Evolutionary conservation across 345 rosid genomes (phyloP).

Genomic region (Citrus reticulata): DNA sequence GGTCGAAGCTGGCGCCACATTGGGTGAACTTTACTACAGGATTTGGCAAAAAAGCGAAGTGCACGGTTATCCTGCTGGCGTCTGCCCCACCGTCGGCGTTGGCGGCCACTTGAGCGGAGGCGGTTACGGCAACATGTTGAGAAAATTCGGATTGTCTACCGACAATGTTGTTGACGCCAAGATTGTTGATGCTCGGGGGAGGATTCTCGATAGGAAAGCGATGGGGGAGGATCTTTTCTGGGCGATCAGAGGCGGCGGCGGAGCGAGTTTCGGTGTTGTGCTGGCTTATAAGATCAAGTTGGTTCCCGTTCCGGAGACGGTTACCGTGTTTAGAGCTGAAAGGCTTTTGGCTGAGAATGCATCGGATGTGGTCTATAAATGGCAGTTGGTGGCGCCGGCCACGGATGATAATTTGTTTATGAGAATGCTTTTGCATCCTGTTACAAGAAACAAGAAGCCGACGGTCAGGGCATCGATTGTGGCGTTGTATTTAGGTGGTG

Average conservation of each 20-base stretch:
- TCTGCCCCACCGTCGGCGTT: conserved; percentile 50
- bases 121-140: conserved; percentile 56
- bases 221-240: conserved; percentile 78
- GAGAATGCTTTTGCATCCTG: conserved; percentile 23
- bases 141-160: conserved; percentile 48
- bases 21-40: conserved; percentile 50
- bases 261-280: conserved; percentile 58
- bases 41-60: conserved; percentile 37
- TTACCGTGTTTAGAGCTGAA: conserved; percentile 46
- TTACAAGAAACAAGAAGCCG: conserved; percentile 12
- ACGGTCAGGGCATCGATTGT: conserved; percentile 30
- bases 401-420: conserved; percentile 41
- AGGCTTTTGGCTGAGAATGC: conserved; percentile 33
- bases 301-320: conserved; percentile 37
- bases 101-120: conserved; percentile 65
- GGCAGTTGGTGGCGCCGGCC: conserved; percentile 42
- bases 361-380: conserved; percentile 33
- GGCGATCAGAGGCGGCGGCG: conserved; percentile 74
- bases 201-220: conserved; percentile 39
- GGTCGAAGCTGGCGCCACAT: conserved; percentile 56
- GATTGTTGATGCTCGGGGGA: conserved; percentile 44
- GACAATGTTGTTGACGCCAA: conserved; percentile 57
- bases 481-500: conserved; percentile 26
- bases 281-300: conserved; percentile 53
- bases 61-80: conserved; percentile 55